Evolutionary conservation across 768 basidiomycete genomes (phyloP), one percentile per base, ranked within the genome.

Genomic region (Pisolithus marmoratus): DNA sequence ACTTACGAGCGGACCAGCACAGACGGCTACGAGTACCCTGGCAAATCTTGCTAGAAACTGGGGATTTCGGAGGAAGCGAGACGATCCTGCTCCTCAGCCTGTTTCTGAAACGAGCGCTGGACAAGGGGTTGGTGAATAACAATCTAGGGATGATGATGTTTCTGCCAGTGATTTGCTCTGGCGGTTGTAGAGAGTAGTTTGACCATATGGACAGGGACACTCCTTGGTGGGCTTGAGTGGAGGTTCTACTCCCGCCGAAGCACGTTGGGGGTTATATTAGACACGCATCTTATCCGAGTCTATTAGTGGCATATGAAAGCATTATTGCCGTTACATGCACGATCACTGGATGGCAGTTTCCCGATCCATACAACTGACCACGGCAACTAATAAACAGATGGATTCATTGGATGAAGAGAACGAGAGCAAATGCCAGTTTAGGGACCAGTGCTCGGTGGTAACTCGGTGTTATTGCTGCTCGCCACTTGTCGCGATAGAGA

Each of bases 41-140:
- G 80, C 81, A 11, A 80, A 70, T 53, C 68, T 84, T 45, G 83
- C 83, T 5, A 82, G 72, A 45, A 85, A 77, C 63, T 85, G 80
- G 81, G 84, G 83, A 1, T 85, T 87, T 61, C 82, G 82, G 27
- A 72, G 81, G 47, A 79, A 74, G 65, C 83, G 77, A 63, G 64
- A 56, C 46, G 46, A 51, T 17, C 58, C 54, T 23, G 44, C 54
- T 61, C 38, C 46, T 5, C 6, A 46, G 24, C 37, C 53, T 4
- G 17, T 15, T 60, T 54, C 66, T 58, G 70, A 58, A 56, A 38
- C 38, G 8, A 46, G 53, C 15, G 50, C 67, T n/a, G 61, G 66
- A 20, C 66, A 55, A 58, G 56, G 48, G 48, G 53, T 26, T 49
- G 23, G 40, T 41, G 40, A 31, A 17, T 22, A 15, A n/a, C 34